These are phyloP conservation scores for Coccomyxa sp. DNA, from an alignment of 139 green algal species.

Conservation along the genomic window DNA sequence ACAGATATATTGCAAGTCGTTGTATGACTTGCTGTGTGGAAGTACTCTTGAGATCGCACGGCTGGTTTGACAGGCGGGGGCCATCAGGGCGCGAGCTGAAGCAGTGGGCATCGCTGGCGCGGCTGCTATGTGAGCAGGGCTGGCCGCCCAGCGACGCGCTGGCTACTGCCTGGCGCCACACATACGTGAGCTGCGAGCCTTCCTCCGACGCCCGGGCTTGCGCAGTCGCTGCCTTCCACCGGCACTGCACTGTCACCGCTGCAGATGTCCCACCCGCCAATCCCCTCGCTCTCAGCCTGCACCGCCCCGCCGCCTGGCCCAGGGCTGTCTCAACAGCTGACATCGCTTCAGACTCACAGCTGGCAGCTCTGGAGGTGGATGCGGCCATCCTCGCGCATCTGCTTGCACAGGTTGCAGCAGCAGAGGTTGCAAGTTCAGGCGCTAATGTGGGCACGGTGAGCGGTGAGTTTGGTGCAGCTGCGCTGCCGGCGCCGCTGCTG, in stretches of 20 bases:
- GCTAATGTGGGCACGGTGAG: neutral
- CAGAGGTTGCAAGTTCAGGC: neutral
- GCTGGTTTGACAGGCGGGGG: constrained; percentile 19
- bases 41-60: neutral
- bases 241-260: constrained; percentile 1
- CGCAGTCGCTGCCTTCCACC: constrained; percentile 7
- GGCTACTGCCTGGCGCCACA: constrained; percentile 48
- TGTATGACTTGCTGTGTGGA: neutral
- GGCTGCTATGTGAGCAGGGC: constrained; percentile 54
- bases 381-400: constrained; percentile 19
- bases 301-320: constrained; percentile 32
- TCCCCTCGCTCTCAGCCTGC: neutral
- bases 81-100: constrained; percentile 50
- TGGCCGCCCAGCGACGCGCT: constrained; percentile 37
- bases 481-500: neutral
- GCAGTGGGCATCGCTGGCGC: constrained; percentile 43
- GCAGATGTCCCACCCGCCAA: neutral
- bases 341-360: constrained; percentile 16
- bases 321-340: constrained; percentile 3
- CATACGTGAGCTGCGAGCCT: constrained; percentile 7
- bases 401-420: constrained; percentile 7
- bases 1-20: too few relatives aligned
- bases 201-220: neutral
- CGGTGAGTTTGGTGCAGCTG: neutral
- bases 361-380: constrained; percentile 30